phyloP scores from a whole-genome alignment of 805 yeast genomes.

The Ogataea trehalophila region DNA sequence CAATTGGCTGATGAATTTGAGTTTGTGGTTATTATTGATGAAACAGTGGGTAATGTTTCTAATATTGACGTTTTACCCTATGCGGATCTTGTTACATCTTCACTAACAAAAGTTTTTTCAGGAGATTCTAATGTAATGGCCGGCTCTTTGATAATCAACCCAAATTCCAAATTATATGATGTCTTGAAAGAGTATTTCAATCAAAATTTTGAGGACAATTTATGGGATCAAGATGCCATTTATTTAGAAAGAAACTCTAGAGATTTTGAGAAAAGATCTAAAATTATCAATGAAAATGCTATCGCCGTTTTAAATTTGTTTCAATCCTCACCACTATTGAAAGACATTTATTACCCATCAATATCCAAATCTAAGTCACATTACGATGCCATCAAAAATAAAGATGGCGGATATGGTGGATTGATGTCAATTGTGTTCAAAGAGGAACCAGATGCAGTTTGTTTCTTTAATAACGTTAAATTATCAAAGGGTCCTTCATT shows the following conservation, averaged over 20 bases:
- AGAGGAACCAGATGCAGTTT: conserved; percentile 56
- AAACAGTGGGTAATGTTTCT: conserved; percentile 87
- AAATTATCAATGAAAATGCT: conserved; percentile 52
- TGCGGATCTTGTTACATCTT: conserved; percentile 82
- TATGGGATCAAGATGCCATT: conserved; percentile 95
- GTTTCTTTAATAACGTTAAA: conserved; percentile 66
- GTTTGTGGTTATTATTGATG: conserved; percentile 85
- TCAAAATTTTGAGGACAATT: conserved; percentile 60
- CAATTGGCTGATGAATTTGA: conserved; percentile 61
- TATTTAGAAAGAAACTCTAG: conserved; percentile 89
- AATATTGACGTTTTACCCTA: conserved; percentile 77
- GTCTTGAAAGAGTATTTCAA: conserved; percentile 46
- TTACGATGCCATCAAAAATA: conserved; percentile 68
- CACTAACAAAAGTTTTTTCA: conserved; percentile 86
- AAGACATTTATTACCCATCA: conserved; percentile 69
- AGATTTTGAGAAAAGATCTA: conserved; percentile 68
- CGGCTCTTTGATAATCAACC: conserved; percentile 80
- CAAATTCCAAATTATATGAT: conserved; percentile 47
- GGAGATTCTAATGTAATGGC: conserved; percentile 97
- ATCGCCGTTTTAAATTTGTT: conserved; percentile 51
- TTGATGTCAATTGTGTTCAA: conserved; percentile 69
- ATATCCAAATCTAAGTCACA: conserved; percentile 47
- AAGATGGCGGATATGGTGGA: conserved; percentile 85
- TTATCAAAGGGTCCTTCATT: conserved; percentile 86
- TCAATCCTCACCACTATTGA: conserved; percentile 46